These are phyloP conservation scores for Hordeum vulgare DNA, from an alignment of 176 grass and related monocot genomes.

Conservation along the genomic window DNA sequence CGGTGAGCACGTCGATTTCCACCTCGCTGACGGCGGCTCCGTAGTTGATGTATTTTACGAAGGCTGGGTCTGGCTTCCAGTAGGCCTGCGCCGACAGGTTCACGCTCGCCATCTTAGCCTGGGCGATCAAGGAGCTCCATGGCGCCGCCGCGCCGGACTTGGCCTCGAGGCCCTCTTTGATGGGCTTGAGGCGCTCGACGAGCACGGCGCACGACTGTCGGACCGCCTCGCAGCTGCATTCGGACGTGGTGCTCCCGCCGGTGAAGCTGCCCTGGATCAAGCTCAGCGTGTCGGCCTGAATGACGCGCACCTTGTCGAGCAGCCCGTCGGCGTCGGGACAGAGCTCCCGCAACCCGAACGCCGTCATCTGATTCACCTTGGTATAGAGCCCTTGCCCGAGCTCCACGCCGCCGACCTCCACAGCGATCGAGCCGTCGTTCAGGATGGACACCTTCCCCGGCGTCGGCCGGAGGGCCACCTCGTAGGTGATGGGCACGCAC, in stretches of 20 bases:
- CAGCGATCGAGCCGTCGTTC: conserved; percentile 74
- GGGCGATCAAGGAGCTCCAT: conserved; percentile 57
- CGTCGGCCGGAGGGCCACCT: conserved; percentile 15
- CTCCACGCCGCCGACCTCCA: conserved; percentile 83
- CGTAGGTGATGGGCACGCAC: conserved; percentile 60
- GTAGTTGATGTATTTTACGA: conserved; percentile 58
- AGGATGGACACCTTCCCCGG: conserved; percentile 86
- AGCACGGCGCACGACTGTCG: conserved; percentile 35
- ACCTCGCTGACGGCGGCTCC: conserved; percentile 74
- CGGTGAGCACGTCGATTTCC: conserved; percentile 66
- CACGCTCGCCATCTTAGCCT: conserved; percentile 47
- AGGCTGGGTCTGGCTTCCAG: conserved; percentile 46
- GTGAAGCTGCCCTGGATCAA: conserved; percentile 68
- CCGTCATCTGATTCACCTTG: conserved; percentile 83
- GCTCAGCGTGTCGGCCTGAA: conserved; percentile 72
- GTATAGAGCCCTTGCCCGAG: conserved; percentile 85
- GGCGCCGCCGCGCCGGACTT: conserved; percentile 27
- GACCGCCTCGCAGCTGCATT: conserved; percentile 71
- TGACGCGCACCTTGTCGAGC: conserved; percentile 54
- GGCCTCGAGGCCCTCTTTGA: conserved; percentile 57
- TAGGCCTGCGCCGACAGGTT: conserved; percentile 54
- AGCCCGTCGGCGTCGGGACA: conserved; percentile 35
- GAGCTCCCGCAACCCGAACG: conserved; percentile 51
- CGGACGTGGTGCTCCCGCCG: conserved; percentile 76
- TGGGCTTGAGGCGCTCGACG: conserved; percentile 53